Base-by-base conservation (phyloP, 768 basidiomycete species). In the Floccularia luteovirens region DNA sequence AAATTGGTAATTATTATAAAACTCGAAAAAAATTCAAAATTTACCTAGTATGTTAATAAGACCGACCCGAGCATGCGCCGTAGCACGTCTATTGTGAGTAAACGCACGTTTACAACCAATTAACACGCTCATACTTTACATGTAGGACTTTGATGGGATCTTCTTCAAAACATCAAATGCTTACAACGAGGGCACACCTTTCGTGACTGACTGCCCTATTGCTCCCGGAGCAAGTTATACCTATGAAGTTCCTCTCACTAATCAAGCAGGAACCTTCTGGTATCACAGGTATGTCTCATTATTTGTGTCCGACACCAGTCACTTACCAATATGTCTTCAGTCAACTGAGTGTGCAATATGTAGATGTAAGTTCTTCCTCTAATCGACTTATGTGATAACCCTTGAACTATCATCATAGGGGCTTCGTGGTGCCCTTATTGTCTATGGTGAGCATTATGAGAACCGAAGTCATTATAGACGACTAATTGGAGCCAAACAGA, bases 221-320 rank as follows among this genome's bases (percentile, higher is more conserved):
- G 51, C 48, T 11, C 61, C 59, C 0, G 48, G 47, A 2, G 46
- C 52, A 7, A 54, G 51, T 11, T 63, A 55, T 36, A 49, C 52
- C 7, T 61, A 63, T 38, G 43, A 48, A 41, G 49, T 58, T 20
- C 54, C 53, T 2, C 46, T 59, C 4, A 44, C 39, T 17, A 35
- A 46, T 1, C 60, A 60, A 28, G 44, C 60, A 2, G 61, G 58
- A 3, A 63, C 61, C 2, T 59, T 51, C 43, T 63, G 61, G 61
- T 62, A 60, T 23, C 55, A 56, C 42, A 51, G 48, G 48, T 48
- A 43, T 3, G 40, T n/a, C 6, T 2, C 19, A 3, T 24, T 17
- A 12, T 1, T 24, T n/a, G n/a, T n/a, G n/a, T n/a, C n/a, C n/a
- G n/a, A n/a, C n/a, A n/a, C n/a, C n/a, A n/a, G n/a, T n/a, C n/a